Evolutionary conservation across 1,284 basidiomycete species (phyloP).

Genomic region (Paramarasmius palmivorus): DNA sequence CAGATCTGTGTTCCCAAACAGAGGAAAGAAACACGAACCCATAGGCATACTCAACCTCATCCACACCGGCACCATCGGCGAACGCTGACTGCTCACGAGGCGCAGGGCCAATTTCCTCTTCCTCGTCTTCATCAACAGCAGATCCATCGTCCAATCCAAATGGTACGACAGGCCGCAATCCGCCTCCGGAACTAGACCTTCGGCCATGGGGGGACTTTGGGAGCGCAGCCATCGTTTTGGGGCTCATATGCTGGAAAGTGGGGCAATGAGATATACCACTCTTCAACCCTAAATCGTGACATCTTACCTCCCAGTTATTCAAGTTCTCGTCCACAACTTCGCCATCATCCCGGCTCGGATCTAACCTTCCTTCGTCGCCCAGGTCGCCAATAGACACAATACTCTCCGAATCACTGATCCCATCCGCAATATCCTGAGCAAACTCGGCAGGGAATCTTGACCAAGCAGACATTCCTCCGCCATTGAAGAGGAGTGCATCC

Average conservation of each 20-base stretch:
- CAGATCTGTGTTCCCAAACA: neutral
- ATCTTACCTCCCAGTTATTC: slow-evolving; percentile 91
- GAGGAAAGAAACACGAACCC: slow-evolving; percentile 51
- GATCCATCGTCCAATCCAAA: slow-evolving; percentile 72
- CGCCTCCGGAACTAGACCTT: slow-evolving; percentile 76
- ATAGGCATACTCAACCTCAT: slow-evolving; percentile 86
- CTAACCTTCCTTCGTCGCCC: slow-evolving; percentile 73
- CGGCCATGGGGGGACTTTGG: slow-evolving; percentile 85
- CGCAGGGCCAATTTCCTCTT: slow-evolving; percentile 74
- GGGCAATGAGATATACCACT: slow-evolving; percentile 4
- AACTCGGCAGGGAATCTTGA: slow-evolving; percentile 65
- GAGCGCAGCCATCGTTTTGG: slow-evolving; percentile 87
- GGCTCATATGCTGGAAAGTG: slow-evolving; percentile 81
- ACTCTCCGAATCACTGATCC: slow-evolving; percentile 88
- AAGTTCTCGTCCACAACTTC: slow-evolving; percentile 74
- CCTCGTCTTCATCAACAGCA: slow-evolving; percentile 60
- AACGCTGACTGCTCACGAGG: slow-evolving; percentile 75
- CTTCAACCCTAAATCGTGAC: neutral
- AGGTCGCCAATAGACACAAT: slow-evolving; percentile 87
- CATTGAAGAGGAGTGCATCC: slow-evolving; percentile 43
- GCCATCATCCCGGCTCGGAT: slow-evolving; percentile 57
- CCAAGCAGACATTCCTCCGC: slow-evolving; percentile 64
- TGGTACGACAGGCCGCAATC: slow-evolving; percentile 80
- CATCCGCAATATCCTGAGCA: slow-evolving; percentile 71
- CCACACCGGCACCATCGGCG: slow-evolving; percentile 75